Base-by-base conservation (phyloP, 192 early-diverging fungal species). In the Coemansia furcata region DNA sequence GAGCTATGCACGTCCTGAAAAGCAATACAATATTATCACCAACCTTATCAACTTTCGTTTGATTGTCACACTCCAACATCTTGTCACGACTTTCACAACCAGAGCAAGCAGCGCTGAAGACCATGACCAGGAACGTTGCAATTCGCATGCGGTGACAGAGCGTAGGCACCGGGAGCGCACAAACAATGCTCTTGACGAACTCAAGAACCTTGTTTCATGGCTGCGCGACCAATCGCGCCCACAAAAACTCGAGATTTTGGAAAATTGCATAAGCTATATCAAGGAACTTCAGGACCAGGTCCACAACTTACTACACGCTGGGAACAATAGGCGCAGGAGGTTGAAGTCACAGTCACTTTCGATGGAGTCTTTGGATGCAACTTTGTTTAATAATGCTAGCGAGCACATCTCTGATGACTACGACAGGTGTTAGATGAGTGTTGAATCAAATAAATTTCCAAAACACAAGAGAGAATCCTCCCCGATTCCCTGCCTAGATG, bases 111-210 rank as follows among this genome's bases (percentile, higher is more conserved):
- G 46, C n/a, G 73, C 76, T 2, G 73, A 77, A 40, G 78, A 85
- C 46, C 85, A 89, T 43, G 91, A 94, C 58, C 66, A 82, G 68
- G 85, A 87, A 61, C 86, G 94, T 32, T 93, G 93, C 62, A 85
- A 89, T 11, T 90, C 91, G 3, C 94, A 96, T 59, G 92, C 91
- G 19, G 89, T 87, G 0, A 95, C 93, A 65, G 94, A 96, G 75
- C 84, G 93, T 4, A 80, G 89, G 42, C 87, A 93, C 39, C 89
- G 94, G 29, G 92, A 94, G 63, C 85, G 90, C 30, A 96, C 92
- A 69, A 96, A 96, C 71, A 87, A 89, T 61, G 88, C 91, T 71
- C 90, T 96, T 32, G 66, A 88, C 42, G 86, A 91, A 49, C 85
- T 96, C 35, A 90, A 90, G 73, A 69, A 78, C 30, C 76, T 95